Evolutionary conservation across 495 filamentous ascomycete species (phyloP), one percentile per base, ranked within the genome.

Genomic region (Penicillium argentinense): DNA sequence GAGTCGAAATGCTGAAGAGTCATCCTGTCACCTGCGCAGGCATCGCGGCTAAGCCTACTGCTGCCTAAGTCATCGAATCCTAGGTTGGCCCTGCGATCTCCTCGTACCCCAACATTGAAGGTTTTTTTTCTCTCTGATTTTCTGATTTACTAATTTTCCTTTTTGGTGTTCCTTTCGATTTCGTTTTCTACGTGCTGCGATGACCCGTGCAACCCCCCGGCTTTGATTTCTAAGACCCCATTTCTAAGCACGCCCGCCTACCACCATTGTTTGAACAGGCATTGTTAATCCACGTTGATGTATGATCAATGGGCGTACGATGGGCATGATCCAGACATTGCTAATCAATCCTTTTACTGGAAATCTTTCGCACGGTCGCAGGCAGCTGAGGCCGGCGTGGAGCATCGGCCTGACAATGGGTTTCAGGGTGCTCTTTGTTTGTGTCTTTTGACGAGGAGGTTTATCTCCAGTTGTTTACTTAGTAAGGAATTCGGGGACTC

Each of bases 41-140:
- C 11, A 11, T n/a, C 32, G 32, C 32, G 32, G 42, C 44, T 47
- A 42, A 45, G 51, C 54, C 40, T 17, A 12, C 45, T 60, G 57
- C 34, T 62, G 59, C 59, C 54, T 58, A 53, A 50, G 56, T 55
- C 52, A 55, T 45, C 42, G 21, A 45, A 19, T 30, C 29, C 16
- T 12, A n/a, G 28, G 28, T 5, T 30, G 8, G 28, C 11, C 5
- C 5, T 26, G 25, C 27, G 4, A 17, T 25, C 14, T 4, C 34
- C 9, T 26, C 27, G 39, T 23, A 39, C 37, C 25, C 22, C 21
- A 25, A 39, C 18, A 7, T 28, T 42, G 18, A 33, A n/a, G n/a
- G n/a, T 26, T 30, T 34, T 18, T 4, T 17, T 34, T 34, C 14
- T 34, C 11, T 34, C 32, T n/a, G 11, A 26, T 26, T 36, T 19